Percentiles rank a stretch among this genome's conserved stretches.
phyloP scores from a whole-genome alignment of 208 protist genomes.

The Acanthamoeba lenticulata region DNA sequence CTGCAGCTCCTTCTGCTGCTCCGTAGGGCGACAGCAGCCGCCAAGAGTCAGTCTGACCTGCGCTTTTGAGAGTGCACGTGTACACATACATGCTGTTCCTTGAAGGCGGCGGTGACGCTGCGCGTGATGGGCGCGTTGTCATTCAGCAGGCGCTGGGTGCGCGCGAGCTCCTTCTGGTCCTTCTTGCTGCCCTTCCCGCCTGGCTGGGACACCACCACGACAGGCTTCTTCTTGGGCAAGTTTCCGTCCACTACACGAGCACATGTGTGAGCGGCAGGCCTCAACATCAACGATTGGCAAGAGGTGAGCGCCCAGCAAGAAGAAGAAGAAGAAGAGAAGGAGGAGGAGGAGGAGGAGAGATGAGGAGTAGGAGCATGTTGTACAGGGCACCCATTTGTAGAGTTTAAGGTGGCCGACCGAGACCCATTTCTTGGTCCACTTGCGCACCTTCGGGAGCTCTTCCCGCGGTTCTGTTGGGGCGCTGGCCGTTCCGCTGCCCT shows the following conservation, averaged over 20 bases:
- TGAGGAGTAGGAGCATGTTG: neutral
- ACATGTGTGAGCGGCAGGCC: neutral
- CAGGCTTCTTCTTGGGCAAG: neutral
- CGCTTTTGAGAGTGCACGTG: neutral
- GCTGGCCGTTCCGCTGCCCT: neutral
- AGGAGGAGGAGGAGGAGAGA: neutral
- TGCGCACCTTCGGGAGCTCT: neutral
- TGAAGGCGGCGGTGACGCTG: constrained; percentile 45
- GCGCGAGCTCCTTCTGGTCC: neutral
- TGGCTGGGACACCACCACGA: neutral
- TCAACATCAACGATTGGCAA: neutral
- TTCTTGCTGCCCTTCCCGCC: neutral
- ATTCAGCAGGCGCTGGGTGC: constrained; percentile 24
- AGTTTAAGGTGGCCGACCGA: constrained; percentile 19
- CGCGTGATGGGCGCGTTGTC: constrained; percentile 42
- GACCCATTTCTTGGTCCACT: constrained; percentile 46
- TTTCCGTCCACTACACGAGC: neutral
- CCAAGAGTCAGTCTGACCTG: neutral
- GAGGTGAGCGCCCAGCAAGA: neutral
- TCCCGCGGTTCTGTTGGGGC: neutral
- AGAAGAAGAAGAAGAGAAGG: neutral
- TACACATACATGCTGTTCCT: constrained; percentile 7
- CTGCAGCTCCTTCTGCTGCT: constrained; percentile 1
- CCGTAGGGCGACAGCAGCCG: neutral
- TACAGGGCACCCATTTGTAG: constrained; percentile 52